These are phyloP conservation scores for Neurospora tetraspora DNA, from an alignment of 495 filamentous ascomycete genomes.

Conservation along the genomic window DNA sequence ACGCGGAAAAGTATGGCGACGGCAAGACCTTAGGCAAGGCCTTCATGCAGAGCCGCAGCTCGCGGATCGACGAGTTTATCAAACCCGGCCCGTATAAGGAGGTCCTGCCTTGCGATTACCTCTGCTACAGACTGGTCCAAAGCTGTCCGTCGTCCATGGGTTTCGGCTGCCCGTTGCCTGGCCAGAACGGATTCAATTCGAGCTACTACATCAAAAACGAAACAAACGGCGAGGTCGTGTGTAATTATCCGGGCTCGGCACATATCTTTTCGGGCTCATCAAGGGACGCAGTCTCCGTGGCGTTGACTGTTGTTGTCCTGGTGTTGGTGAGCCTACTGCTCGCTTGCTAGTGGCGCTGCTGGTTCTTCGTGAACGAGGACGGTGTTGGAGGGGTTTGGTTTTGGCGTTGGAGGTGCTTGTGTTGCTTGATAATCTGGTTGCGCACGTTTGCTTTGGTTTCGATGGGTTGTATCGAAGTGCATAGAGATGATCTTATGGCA, in stretches of 20 bases:
- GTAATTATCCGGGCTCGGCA: constrained; percentile 39
- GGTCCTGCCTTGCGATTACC: constrained; percentile 70
- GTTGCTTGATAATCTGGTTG: neutral
- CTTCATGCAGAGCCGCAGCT: constrained; percentile 53
- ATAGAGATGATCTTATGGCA: neutral
- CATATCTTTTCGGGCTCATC: constrained; percentile 20
- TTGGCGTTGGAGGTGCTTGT: neutral
- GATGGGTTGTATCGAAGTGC: neutral
- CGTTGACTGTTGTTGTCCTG: constrained; percentile 6
- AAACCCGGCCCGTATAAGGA: constrained; percentile 90
- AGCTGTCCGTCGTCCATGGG: constrained; percentile 71
- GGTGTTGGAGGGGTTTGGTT: neutral
- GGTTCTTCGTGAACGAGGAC: neutral
- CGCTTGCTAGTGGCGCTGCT: neutral
- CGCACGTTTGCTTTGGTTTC: neutral
- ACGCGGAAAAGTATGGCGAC: constrained; percentile 16
- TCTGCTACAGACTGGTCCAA: constrained; percentile 75
- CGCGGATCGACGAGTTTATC: constrained; percentile 58
- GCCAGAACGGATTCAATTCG: constrained; percentile 40
- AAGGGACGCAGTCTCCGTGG: constrained; percentile 9
- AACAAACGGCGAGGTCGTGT: constrained; percentile 20
- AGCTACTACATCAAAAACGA: constrained; percentile 51
- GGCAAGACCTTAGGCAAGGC: constrained; percentile 5
- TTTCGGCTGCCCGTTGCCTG: constrained; percentile 63
- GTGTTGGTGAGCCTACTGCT: constrained; percentile 7